Evolutionary conservation across 805 yeast species (phyloP).

Genomic region (Yamadazyma sp.): DNA sequence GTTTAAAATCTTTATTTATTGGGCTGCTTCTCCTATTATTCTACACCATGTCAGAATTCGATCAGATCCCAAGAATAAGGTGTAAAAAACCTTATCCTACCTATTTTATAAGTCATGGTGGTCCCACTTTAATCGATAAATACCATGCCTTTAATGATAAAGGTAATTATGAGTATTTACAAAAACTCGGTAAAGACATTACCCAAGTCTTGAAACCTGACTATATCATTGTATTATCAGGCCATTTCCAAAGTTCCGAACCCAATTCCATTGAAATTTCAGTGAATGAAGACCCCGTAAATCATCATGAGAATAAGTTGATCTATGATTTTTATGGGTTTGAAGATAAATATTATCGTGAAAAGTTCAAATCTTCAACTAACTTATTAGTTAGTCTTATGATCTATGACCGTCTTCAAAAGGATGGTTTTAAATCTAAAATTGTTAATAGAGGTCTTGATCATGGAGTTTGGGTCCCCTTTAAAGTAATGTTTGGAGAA

Average conservation of each 20-base stretch:
- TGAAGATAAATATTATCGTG: conserved; percentile 61
- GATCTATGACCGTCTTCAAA: conserved; percentile 39
- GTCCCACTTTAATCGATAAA: conserved; percentile 69
- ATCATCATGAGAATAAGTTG: conserved; percentile 41
- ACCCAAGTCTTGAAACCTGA: conserved; percentile 55
- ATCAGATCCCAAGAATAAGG: conserved; percentile 8
- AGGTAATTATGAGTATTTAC: conserved; percentile 58
- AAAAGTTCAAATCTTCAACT: conserved; percentile 54
- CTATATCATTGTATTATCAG: conserved; percentile 64
- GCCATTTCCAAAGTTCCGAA: conserved; percentile 67
- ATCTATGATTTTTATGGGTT: conserved; percentile 78
- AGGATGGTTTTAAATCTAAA: conserved; percentile 42
- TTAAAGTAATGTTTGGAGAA: conserved; percentile 60
- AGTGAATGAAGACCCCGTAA: conserved; percentile 8
- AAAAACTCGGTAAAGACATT: conserved; percentile 51
- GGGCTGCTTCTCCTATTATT: no score
- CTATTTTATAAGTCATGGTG: conserved; percentile 78
- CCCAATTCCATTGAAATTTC: conserved; percentile 47
- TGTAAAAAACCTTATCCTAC: conserved; percentile 45
- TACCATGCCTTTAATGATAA: conserved; percentile 49
- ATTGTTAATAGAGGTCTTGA: conserved; percentile 65
- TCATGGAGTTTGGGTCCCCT: conserved; percentile 83
- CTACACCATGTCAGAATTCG: no score
- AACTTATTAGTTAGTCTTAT: conserved; percentile 42
- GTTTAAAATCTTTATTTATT: no score